Evolutionary conservation across 805 yeast genomes (phyloP), one percentile per base, ranked within the genome.

Genomic region (Kregervanrija fluxuum): DNA sequence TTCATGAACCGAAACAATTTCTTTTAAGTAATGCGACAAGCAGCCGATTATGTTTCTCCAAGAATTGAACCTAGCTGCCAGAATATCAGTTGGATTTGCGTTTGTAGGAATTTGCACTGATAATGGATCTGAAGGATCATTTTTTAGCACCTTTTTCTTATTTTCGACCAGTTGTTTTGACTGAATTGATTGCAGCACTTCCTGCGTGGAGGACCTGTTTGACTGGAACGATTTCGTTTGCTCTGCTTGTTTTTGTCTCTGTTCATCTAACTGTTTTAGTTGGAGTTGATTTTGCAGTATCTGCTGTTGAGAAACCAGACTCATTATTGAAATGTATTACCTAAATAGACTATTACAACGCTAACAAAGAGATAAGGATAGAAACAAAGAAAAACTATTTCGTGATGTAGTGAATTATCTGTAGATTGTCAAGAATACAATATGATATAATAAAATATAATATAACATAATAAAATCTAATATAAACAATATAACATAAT

Each of bases 21-120:
- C 96, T 49, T 75, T 77, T 50, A 91, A 70, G 58, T 91, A 91
- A 39, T 74, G 77, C 15, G 86, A 73, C 45, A 91, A 66, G 33
- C 91, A 82, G 49, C 80, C 79, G 46, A 89, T 80, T 44, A 90
- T 78, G 35, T 76, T 73, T 47, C 96, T 71, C 96, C 97, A 91
- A 2, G 95, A 83, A 41, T 80, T 74, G 61, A 91, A 90, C 50
- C 98, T 71, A 30, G 77, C 73, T 2, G 96, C 93, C 48, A 91
- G 69, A 6, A 85, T 77, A 46, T 90, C 97, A 1, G 97, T 89
- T 10, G 98, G 98, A 53, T 79, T 79, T 3, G 84, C 78, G 37
- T 67, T 63, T 8, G 77, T 70, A 5, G 89, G 89, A 35, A 82
- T 67, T 32, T 67, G 59, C 8, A 74, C 65, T 1, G 62, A 56